Evolutionary conservation across 306 rosid species (phyloP).

Genomic region (Hippophae tibetana): DNA sequence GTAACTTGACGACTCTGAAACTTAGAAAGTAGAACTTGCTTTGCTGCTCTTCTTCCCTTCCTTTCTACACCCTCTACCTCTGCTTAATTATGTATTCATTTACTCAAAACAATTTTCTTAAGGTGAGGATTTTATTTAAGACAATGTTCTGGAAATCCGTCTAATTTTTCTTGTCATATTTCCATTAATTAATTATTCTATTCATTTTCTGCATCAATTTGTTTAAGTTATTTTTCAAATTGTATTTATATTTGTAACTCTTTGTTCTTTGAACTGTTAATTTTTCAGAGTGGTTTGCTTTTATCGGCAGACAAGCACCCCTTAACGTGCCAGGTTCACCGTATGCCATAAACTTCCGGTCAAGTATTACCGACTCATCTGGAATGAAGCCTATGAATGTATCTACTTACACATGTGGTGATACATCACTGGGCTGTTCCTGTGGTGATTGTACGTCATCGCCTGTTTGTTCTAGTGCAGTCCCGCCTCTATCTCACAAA

Average conservation of each 20-base stretch:
- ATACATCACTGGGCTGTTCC: slow-evolving; percentile 86
- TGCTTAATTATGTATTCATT: background rate
- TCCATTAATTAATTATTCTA: slow-evolving; percentile 3
- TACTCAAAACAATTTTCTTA: background rate
- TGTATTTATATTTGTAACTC: slow-evolving; percentile 11
- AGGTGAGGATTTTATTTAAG: no score
- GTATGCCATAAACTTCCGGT: slow-evolving; percentile 52
- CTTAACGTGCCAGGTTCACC: slow-evolving; percentile 64
- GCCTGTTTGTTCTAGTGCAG: slow-evolving; percentile 60
- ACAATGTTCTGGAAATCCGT: background rate
- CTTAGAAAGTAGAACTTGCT: no score
- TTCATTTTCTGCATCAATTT: slow-evolving; percentile 14
- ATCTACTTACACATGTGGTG: slow-evolving; percentile 85
- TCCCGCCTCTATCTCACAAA: slow-evolving; percentile 37
- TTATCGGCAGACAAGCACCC: slow-evolving; percentile 71
- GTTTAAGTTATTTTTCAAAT: slow-evolving; percentile 10
- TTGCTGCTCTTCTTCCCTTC: no score
- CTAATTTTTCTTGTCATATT: background rate
- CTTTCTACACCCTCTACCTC: slow-evolving; percentile 10
- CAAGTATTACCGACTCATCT: slow-evolving; percentile 45
- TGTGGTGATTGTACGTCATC: slow-evolving; percentile 96
- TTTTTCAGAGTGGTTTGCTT: slow-evolving; percentile 82
- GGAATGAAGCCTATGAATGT: slow-evolving; percentile 90
- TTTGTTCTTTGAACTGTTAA: slow-evolving; percentile 18
- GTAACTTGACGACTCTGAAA: slow-evolving; percentile 21